These are phyloP conservation scores for Globisporangium recalcitrans DNA, from an alignment of 352 stramenopile species.

Conservation along the genomic window DNA sequence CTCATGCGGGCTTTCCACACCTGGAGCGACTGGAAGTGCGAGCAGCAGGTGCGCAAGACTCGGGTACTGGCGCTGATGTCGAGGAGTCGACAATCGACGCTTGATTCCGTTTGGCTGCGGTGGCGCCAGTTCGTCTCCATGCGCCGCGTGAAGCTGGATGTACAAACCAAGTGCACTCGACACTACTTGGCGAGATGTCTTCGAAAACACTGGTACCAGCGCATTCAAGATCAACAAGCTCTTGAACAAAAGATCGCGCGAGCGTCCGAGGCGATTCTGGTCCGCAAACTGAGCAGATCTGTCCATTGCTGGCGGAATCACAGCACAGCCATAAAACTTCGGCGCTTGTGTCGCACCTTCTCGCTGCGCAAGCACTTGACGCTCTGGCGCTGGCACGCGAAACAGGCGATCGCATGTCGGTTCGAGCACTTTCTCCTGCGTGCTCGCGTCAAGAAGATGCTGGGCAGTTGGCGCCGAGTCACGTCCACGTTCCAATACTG, in stretches of 20 bases:
- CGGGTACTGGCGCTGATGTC: not conserved
- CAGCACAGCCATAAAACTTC: conserved; percentile 8
- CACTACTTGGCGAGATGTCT: conserved; percentile 22
- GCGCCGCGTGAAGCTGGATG: conserved; percentile 8
- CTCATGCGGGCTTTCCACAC: not conserved
- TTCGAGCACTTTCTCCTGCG: conserved; percentile 28
- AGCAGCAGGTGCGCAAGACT: not conserved
- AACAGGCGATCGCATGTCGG: conserved; percentile 26
- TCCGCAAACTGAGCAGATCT: conserved; percentile 10
- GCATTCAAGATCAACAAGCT: conserved; percentile 9
- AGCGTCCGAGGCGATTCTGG: conserved; percentile 13
- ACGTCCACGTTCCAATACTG: conserved; percentile 21
- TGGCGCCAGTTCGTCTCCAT: conserved; percentile 20
- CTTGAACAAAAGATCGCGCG: not conserved
- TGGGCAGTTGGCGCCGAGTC: conserved; percentile 22
- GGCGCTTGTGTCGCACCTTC: conserved; percentile 23
- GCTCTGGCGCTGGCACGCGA: conserved; percentile 26
- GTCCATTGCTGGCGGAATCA: conserved; percentile 24
- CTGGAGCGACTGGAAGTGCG: conserved; percentile 5
- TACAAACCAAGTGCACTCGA: conserved; percentile 7
- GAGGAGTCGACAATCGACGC: not conserved
- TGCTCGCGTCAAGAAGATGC: conserved; percentile 22
- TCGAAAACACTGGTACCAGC: conserved; percentile 20
- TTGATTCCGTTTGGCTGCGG: conserved; percentile 7
- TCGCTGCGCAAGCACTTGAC: conserved; percentile 33